Percentiles rank a stretch among this genome's conserved stretches.
Evolutionary conservation across 1,284 basidiomycete species (phyloP).

Genomic region (Ceratobasidium sp.): DNA sequence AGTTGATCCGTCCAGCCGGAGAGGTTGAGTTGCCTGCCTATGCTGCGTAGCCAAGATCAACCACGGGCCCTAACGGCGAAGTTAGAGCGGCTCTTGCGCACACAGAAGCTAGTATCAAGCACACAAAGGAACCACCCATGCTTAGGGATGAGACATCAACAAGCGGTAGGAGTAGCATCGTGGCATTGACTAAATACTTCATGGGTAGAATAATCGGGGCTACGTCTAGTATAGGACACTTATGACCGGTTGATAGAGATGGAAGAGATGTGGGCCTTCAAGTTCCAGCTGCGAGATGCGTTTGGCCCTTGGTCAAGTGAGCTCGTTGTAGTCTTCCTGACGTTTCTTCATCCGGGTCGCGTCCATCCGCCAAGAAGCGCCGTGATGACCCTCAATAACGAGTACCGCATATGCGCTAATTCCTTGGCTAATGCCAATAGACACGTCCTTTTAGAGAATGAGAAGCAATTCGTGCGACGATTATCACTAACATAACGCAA

Average conservation of each 20-base stretch:
- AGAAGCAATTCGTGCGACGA: neutral
- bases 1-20: constrained; percentile 45
- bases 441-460: neutral
- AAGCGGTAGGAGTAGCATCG: neutral
- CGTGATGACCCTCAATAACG: neutral
- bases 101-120: neutral
- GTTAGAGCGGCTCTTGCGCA: neutral
- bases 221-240: too few relatives aligned
- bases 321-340: neutral
- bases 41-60: constrained; percentile 45
- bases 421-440: neutral
- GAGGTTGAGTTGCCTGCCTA: constrained; percentile 52
- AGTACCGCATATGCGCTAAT: neutral
- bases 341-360: neutral
- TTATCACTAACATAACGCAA: neutral
- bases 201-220: neutral
- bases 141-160: neutral
- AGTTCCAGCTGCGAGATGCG: neutral
- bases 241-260: too few relatives aligned
- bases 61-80: constrained; percentile 34
- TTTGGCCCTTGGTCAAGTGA: neutral
- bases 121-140: neutral
- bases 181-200: neutral
- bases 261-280: too few relatives aligned
- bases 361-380: neutral